A percentile compares a stretch with the other conserved stretches of the same genome.
Conservation (phyloP, 768 basidiomycete species). For the Trichaptum fuscoviolaceum region DNA sequence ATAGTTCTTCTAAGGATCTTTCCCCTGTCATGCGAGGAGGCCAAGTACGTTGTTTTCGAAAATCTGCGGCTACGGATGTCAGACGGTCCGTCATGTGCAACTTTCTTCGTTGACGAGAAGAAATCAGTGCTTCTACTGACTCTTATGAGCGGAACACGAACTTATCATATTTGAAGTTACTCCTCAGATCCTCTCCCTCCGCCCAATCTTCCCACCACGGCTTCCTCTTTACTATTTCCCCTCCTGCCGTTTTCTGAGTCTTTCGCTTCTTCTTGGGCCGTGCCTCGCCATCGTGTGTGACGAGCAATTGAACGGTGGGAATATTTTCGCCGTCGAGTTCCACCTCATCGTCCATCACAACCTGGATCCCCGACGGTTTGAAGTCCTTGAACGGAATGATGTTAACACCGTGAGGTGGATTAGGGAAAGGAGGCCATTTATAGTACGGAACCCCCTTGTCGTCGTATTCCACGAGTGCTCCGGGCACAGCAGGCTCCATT, state of each 20-base stretch:
- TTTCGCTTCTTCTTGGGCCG: constrained; percentile 53
- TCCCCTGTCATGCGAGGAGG: constrained; percentile 23
- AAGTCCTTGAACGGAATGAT: constrained; percentile 56
- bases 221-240: constrained; percentile 20
- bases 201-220: constrained; percentile 75
- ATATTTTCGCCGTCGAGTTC: constrained; percentile 67
- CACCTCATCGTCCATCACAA: constrained; percentile 31
- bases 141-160: constrained; percentile 27
- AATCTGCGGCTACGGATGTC: constrained; percentile 53
- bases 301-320: constrained; percentile 52
- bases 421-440: constrained; percentile 46
- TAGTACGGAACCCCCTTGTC: constrained; percentile 16
- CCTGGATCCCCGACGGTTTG: constrained; percentile 51
- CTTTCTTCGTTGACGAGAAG: constrained; percentile 28
- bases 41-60: constrained; percentile 39
- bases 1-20: constrained; percentile 34
- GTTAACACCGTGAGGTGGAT: constrained; percentile 35
- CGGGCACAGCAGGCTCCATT: neutral
- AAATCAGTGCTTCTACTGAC: constrained; percentile 7
- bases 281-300: constrained; percentile 48
- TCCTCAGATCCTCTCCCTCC: constrained; percentile 47
- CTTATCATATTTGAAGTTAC: constrained; percentile 42
- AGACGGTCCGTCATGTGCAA: constrained; percentile 48
- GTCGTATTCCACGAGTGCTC: constrained; percentile 10
- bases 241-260: constrained; percentile 37